A percentile compares a stretch with the other conserved stretches of the same genome.
Conservation (phyloP, 768 basidiomycete species). For the Podaxis sp. region DNA sequence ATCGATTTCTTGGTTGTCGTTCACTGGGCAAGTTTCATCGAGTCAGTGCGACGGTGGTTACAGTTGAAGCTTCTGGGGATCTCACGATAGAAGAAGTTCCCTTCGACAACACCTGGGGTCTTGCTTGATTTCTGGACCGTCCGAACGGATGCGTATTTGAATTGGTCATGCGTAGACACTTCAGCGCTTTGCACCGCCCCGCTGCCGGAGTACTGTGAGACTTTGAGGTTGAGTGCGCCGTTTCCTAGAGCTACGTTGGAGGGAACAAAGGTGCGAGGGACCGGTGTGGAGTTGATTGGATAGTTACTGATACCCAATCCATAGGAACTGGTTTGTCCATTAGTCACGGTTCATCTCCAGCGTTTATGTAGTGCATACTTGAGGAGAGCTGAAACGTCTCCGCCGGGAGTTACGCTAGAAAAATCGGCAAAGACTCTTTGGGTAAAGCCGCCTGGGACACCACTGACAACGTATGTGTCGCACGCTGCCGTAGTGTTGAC, state of each 20-base stretch:
- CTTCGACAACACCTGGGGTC: slow-evolving; percentile 32
- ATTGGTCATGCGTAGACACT: slow-evolving; percentile 25
- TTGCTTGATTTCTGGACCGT: slow-evolving; percentile 33
- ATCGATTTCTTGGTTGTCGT: slow-evolving; percentile 31
- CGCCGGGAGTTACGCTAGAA: slow-evolving; percentile 21
- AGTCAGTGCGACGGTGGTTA: not conserved
- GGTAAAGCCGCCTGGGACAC: slow-evolving; percentile 28
- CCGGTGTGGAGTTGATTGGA: slow-evolving; percentile 13
- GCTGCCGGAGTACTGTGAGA: slow-evolving; percentile 28
- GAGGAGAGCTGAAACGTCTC: slow-evolving; percentile 22
- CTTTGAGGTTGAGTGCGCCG: slow-evolving; percentile 32
- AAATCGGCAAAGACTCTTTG: slow-evolving; percentile 26
- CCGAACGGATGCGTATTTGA: slow-evolving; percentile 33
- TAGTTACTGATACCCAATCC: slow-evolving; percentile 31
- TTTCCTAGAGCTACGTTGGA: slow-evolving; percentile 29
- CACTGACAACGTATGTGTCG: slow-evolving; percentile 25
- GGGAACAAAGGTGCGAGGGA: slow-evolving; percentile 26
- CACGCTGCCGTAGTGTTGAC: slow-evolving; percentile 20
- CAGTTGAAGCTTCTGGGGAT: not conserved
- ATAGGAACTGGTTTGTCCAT: slow-evolving; percentile 17
- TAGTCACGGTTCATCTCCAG: not conserved
- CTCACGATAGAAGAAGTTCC: slow-evolving; percentile 36
- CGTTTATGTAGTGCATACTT: slow-evolving; percentile 17
- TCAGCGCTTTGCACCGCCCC: slow-evolving; percentile 29
- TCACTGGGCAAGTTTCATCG: slow-evolving; percentile 18